These are phyloP conservation scores for Phoma sp. DNA, from an alignment of 2,329 filamentous ascomycete genomes.

Conservation along the genomic window DNA sequence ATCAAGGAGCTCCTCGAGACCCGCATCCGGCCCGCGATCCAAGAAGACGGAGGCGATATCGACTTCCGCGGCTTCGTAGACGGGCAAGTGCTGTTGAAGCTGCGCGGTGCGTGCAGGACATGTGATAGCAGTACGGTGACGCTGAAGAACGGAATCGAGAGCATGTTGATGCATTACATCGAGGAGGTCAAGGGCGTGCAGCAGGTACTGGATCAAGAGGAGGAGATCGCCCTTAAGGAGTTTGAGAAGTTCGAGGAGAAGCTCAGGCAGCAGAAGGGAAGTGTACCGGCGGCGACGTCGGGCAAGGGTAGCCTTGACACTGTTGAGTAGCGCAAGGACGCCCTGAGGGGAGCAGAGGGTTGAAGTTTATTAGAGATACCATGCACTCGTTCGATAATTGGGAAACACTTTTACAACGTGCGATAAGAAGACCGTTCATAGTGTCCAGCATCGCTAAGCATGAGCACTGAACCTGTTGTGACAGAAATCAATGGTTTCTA, in stretches of 20 bases:
- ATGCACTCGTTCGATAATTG: background rate
- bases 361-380: conserved; percentile 1
- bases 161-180: conserved; percentile 93
- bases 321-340: background rate
- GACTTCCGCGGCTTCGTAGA: conserved; percentile 90
- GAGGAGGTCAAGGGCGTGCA: conserved; percentile 94
- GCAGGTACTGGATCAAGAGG: conserved; percentile 89
- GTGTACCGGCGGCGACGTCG: conserved; percentile 56
- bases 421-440: background rate
- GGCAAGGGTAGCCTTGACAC: conserved; percentile 60
- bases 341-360: background rate
- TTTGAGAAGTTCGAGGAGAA: conserved; percentile 97
- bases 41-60: conserved; percentile 97
- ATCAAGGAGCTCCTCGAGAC: conserved; percentile 98
- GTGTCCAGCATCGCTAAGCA: background rate
- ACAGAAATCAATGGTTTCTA: too few relatives aligned
- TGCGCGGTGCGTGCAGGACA: conserved; percentile 90
- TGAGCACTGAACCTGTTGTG: background rate
- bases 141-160: conserved; percentile 96
- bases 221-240: conserved; percentile 83
- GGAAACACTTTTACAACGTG: background rate
- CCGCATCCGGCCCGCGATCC: conserved; percentile 90
- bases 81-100: conserved; percentile 83
- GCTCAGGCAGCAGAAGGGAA: conserved; percentile 65
- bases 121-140: conserved; percentile 98